These are phyloP conservation scores for Exidia glandulosa DNA, from an alignment of 768 basidiomycete species.

Conservation along the genomic window DNA sequence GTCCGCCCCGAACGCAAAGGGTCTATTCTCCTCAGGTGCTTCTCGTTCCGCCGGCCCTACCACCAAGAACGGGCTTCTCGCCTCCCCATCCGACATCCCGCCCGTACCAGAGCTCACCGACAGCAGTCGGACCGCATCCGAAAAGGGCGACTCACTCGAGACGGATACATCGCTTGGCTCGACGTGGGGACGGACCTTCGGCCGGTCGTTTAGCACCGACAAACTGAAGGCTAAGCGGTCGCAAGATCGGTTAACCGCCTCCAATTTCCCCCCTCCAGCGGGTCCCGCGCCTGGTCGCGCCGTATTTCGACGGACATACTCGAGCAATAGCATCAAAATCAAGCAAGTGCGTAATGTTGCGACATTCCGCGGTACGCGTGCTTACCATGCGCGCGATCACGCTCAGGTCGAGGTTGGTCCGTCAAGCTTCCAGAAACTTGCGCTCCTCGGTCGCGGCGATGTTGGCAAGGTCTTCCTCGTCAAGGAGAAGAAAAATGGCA, in stretches of 20 bases:
- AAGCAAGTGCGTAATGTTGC: slow-evolving; percentile 47
- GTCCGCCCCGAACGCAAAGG: slow-evolving; percentile 93
- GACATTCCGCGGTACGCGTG: not conserved
- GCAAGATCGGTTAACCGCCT: slow-evolving; percentile 8
- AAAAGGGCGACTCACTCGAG: slow-evolving; percentile 64
- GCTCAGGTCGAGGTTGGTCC: slow-evolving; percentile 85
- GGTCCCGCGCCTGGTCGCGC: slow-evolving; percentile 37
- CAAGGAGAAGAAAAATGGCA: slow-evolving; percentile 92
- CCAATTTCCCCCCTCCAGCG: slow-evolving; percentile 18
- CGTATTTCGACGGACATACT: slow-evolving; percentile 89
- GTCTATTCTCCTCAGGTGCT: slow-evolving; percentile 56
- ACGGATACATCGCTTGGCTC: slow-evolving; percentile 62
- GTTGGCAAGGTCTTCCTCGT: slow-evolving; percentile 98
- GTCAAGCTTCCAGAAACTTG: slow-evolving; percentile 90
- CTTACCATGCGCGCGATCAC: slow-evolving; percentile 4
- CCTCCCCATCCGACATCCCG: slow-evolving; percentile 47
- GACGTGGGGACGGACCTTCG: slow-evolving; percentile 30
- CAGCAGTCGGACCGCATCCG: slow-evolving; percentile 33
- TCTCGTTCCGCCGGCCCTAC: slow-evolving; percentile 39
- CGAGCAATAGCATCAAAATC: slow-evolving; percentile 94
- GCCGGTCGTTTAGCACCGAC: slow-evolving; percentile 6
- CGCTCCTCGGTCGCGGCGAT: slow-evolving; percentile 97
- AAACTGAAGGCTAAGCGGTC: slow-evolving; percentile 8
- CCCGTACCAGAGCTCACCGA: slow-evolving; percentile 35
- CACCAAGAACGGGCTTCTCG: slow-evolving; percentile 68